Evolutionary conservation across 805 yeast genomes (phyloP).

Genomic region (Huiozyma sinensis): DNA sequence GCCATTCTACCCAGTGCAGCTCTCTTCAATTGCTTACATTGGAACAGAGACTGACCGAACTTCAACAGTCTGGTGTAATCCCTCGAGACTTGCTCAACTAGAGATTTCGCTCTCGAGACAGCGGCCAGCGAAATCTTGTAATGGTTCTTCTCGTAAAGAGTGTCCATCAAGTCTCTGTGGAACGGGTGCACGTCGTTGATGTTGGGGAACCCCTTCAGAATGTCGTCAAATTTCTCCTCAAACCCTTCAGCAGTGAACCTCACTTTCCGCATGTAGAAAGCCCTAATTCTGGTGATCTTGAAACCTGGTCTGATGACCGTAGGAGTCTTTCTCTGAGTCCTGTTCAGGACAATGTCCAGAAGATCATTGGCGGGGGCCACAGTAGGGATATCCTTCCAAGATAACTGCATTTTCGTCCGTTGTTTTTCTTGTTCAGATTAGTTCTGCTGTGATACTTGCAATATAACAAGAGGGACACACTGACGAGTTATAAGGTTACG

Average conservation of each 20-base stretch:
- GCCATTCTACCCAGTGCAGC: conserved; percentile 99
- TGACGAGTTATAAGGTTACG: no score
- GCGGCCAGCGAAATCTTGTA: conserved; percentile 95
- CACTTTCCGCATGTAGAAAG: conserved; percentile 97
- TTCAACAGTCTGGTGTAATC: conserved; percentile 90
- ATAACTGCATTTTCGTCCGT: conserved; percentile 63
- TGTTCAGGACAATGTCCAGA: conserved; percentile 90
- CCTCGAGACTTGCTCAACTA: conserved; percentile 91
- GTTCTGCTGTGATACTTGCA: background rate
- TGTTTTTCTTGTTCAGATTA: no score
- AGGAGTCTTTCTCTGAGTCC: conserved; percentile 98
- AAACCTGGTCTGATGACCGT: conserved; percentile 97
- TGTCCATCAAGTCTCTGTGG: conserved; percentile 96
- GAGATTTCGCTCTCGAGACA: conserved; percentile 82
- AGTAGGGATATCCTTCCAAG: conserved; percentile 97
- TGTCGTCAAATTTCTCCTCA: conserved; percentile 79
- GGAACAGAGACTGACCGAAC: conserved; percentile 95
- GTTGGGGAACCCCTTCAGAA: conserved; percentile 85
- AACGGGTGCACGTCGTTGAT: conserved; percentile 97
- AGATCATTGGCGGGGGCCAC: conserved; percentile 87
- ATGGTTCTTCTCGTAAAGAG: conserved; percentile 94
- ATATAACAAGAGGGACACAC: background rate
- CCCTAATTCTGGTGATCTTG: conserved; percentile 89
- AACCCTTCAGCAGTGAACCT: conserved; percentile 95
- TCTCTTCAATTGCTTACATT: conserved; percentile 95